These are phyloP conservation scores for Fusarium guadeloupense DNA, from an alignment of 2,329 filamentous ascomycete species.

Conservation along the genomic window DNA sequence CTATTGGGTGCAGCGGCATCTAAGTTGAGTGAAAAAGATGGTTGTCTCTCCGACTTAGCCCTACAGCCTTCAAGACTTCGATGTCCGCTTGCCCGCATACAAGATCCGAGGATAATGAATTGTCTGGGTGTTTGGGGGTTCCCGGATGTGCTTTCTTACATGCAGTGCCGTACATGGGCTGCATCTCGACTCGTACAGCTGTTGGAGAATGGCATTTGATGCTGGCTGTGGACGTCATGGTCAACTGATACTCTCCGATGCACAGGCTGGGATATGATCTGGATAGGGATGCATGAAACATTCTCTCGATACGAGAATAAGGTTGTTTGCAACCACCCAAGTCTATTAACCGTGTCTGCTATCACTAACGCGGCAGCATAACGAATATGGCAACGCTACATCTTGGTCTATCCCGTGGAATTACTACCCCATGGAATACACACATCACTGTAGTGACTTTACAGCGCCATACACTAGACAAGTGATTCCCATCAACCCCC, in stretches of 20 bases:
- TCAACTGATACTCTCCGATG: constrained; percentile 2
- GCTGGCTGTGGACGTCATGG: constrained; percentile 6
- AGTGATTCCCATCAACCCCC: not conserved
- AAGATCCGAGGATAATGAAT: constrained; percentile 10
- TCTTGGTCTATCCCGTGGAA: not conserved
- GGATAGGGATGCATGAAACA: not conserved
- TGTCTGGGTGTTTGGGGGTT: not conserved
- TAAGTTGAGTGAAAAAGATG: not conserved
- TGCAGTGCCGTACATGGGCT: not conserved
- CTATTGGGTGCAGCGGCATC: constrained; percentile 6
- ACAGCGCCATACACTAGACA: not conserved
- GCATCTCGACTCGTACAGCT: not conserved
- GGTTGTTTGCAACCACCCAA: not conserved
- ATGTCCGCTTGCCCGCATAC: constrained; percentile 19
- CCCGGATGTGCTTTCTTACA: not conserved
- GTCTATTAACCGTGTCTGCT: not conserved
- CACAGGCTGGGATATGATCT: not conserved
- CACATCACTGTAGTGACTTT: too few species aligned
- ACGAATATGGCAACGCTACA: not conserved
- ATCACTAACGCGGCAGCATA: not conserved
- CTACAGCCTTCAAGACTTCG: not conserved
- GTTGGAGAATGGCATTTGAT: not conserved
- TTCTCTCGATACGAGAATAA: not conserved
- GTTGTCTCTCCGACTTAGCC: not conserved
- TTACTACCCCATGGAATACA: too few species aligned